These are phyloP conservation scores for Solanum tacnaense DNA, from an alignment of 257 asterid genomes.

Conservation along the genomic window DNA sequence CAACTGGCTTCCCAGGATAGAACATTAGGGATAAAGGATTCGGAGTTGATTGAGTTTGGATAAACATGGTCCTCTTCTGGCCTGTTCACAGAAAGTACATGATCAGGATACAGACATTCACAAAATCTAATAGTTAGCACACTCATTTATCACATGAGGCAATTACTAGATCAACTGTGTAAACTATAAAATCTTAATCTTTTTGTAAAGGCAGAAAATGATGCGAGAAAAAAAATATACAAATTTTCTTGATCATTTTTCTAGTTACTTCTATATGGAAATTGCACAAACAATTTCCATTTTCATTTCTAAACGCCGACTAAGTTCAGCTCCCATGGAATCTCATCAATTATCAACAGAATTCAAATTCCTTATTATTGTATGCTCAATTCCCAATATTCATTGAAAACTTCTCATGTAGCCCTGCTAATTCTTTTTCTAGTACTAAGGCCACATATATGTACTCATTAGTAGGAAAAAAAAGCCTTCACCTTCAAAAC, in stretches of 20 bases:
- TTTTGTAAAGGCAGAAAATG: not conserved
- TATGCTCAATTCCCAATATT: not conserved
- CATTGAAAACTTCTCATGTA: not conserved
- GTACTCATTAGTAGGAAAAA: not conserved
- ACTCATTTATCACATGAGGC: not conserved
- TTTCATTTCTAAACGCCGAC: not conserved
- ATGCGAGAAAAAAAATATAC: not conserved
- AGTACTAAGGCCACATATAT: not conserved
- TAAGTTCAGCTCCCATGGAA: not conserved
- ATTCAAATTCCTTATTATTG: not conserved
- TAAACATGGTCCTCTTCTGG: slow-evolving; percentile 92
- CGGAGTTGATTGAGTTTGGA: slow-evolving; percentile 91
- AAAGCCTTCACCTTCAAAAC: not conserved
- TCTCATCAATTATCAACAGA: not conserved
- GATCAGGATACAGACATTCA: not conserved
- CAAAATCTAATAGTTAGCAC: not conserved
- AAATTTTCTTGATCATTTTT: not conserved
- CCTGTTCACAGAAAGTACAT: slow-evolving; percentile 35
- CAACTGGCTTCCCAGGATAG: slow-evolving; percentile 87
- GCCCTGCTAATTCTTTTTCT: not conserved
- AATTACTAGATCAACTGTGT: not conserved
- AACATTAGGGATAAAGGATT: slow-evolving; percentile 94
- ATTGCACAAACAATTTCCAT: not conserved
- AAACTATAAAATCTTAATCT: not conserved
- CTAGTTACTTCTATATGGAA: not conserved